Evolutionary conservation across 805 yeast species (phyloP).

Genomic region (Limtongozyma cylindracea): DNA sequence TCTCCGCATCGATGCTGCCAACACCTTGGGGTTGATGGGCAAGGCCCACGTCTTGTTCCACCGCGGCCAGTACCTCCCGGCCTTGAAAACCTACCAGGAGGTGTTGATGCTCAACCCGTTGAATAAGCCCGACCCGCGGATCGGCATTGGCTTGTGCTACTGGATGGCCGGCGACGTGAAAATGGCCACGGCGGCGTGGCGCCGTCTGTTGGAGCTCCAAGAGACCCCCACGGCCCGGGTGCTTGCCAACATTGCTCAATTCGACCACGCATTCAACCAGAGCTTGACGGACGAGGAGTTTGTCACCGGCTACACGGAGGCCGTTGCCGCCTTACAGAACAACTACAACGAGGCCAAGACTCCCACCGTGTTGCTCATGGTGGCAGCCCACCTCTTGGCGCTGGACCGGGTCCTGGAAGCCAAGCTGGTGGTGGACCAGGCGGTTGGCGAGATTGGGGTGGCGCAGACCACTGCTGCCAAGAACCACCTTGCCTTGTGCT

Average conservation of each 20-base stretch:
- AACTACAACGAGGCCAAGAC: conserved; percentile 14
- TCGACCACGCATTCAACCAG: conserved; percentile 32
- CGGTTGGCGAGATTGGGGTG: conserved; percentile 8
- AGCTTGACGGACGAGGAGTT: conserved; percentile 39
- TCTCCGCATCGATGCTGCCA: conserved; percentile 25
- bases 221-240: conserved; percentile 40
- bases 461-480: conserved; percentile 12
- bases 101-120: conserved; percentile 55
- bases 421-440: conserved; percentile 3
- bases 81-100: conserved; percentile 67
- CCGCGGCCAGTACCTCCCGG: conserved; percentile 36
- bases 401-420: conserved; percentile 16
- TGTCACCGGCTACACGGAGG: conserved; percentile 25
- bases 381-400: conserved; percentile 52
- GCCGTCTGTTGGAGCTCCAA: conserved; percentile 44
- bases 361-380: conserved; percentile 36
- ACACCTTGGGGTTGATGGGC: conserved; percentile 56
- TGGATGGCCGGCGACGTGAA: conserved; percentile 67
- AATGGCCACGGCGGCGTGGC: conserved; percentile 68
- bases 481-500: no score
- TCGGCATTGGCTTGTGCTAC: conserved; percentile 85
- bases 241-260: conserved; percentile 38
- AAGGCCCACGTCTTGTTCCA: conserved; percentile 62
- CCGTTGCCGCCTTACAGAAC: conserved; percentile 22
- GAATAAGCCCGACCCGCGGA: conserved; percentile 72